Conservation (phyloP, 1,139 yeast genomes). For the Debaryomyces psychrophilus region DNA sequence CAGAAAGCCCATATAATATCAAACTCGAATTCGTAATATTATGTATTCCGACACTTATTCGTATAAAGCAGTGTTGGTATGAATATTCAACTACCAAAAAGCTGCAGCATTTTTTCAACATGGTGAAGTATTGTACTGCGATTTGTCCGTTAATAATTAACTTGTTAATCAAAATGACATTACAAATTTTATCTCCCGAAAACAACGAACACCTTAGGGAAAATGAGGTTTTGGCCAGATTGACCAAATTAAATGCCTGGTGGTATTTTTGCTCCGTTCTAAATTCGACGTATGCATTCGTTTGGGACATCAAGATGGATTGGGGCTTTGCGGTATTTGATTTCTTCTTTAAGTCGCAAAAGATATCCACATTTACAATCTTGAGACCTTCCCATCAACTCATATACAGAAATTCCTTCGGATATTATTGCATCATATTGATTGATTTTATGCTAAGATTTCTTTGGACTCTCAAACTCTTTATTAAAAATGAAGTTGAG, state of each 20-base stretch:
- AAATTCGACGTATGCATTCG: conserved; percentile 75
- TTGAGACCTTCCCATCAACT: conserved; percentile 27
- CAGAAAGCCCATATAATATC: conserved; percentile 31
- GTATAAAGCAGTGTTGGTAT: conserved; percentile 77
- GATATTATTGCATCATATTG: conserved; percentile 57
- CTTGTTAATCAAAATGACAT: conserved; percentile 35
- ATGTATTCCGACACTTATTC: conserved; percentile 66
- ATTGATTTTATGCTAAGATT: conserved; percentile 69
- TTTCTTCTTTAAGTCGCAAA: conserved; percentile 20
- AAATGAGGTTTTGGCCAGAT: conserved; percentile 18
- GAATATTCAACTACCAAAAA: conserved; percentile 63
- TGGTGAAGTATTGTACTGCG: conserved; percentile 72
- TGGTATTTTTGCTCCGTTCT: conserved; percentile 60
- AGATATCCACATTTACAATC: conserved; percentile 13
- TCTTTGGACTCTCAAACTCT: conserved; percentile 70
- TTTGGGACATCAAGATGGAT: conserved; percentile 89
- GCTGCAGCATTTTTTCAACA: conserved; percentile 63
- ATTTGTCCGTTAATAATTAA: conserved; percentile 62
- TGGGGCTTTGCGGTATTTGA: conserved; percentile 76
- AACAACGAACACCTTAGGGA: conserved; percentile 17
- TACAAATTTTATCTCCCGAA: conserved; percentile 17
- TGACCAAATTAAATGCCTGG: conserved; percentile 28
- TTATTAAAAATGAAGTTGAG: conserved; percentile 33
- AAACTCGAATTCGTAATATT: conserved; percentile 52
- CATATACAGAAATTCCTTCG: conserved; percentile 18